phyloP scores from a whole-genome alignment of 176 grass and related monocot species.

The Carex littledalei region DNA sequence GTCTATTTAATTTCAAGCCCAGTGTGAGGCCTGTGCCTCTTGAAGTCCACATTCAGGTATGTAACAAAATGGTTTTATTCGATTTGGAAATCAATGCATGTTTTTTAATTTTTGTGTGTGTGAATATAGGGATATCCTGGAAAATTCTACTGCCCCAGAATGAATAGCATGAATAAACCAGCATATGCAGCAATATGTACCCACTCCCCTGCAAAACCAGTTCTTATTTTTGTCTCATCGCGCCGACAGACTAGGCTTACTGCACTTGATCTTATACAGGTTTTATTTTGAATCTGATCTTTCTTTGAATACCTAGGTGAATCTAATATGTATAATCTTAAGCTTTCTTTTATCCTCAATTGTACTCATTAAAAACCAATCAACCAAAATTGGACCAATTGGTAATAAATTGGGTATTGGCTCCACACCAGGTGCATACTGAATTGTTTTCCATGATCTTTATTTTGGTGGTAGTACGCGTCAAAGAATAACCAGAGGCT shows the following conservation, averaged over 20 bases:
- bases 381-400: neutral
- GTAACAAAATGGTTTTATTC: slow-evolving; percentile 24
- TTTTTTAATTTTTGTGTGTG: slow-evolving; percentile 23
- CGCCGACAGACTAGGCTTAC: slow-evolving; percentile 96
- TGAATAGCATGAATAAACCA: slow-evolving; percentile 99
- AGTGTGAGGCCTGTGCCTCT: slow-evolving; percentile 94
- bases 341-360: neutral
- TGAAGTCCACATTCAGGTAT: slow-evolving; percentile 98
- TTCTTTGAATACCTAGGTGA: neutral
- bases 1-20: slow-evolving; percentile 98
- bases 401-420: neutral
- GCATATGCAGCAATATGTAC: slow-evolving; percentile 97
- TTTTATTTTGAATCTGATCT: slow-evolving; percentile 33
- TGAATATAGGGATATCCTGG: slow-evolving; percentile 88
- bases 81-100: slow-evolving; percentile 15
- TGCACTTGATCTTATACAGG: slow-evolving; percentile 98
- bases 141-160: slow-evolving; percentile 98
- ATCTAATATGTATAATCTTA: neutral
- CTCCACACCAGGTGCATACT: neutral
- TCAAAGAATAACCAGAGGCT: too few species aligned
- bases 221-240: slow-evolving; percentile 99
- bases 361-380: neutral
- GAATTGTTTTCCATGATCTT: neutral
- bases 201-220: slow-evolving; percentile 90
- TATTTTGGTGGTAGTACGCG: too few species aligned